Percentiles rank a stretch among this genome's conserved stretches.
Evolutionary conservation across 106 monocot species (phyloP).

Genomic region (Apostasia ramifera): DNA sequence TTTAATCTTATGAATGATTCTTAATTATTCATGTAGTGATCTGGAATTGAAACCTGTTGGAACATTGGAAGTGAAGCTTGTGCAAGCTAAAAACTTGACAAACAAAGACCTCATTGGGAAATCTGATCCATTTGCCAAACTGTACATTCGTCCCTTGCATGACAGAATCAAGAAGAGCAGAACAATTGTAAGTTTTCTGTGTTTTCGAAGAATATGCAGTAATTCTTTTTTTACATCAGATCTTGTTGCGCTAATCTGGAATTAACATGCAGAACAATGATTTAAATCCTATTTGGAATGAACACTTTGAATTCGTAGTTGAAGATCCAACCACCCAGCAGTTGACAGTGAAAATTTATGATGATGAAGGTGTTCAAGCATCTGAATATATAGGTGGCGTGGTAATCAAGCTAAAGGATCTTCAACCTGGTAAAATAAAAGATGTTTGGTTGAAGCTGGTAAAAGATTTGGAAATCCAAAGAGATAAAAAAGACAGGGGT

Average conservation of each 20-base stretch:
- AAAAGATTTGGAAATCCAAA: slow-evolving; percentile 89
- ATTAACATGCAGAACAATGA: slow-evolving; percentile 75
- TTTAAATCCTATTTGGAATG: slow-evolving; percentile 97
- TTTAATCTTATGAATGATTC: not conserved
- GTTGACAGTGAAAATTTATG: slow-evolving; percentile 78
- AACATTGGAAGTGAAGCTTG: slow-evolving; percentile 80
- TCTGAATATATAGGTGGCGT: slow-evolving; percentile 82
- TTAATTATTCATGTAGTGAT: slow-evolving; percentile 35
- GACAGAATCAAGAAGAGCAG: slow-evolving; percentile 85
- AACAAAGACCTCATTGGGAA: slow-evolving; percentile 97
- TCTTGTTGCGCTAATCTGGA: not conserved
- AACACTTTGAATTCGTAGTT: slow-evolving; percentile 84
- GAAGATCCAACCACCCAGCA: slow-evolving; percentile 86
- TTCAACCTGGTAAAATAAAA: slow-evolving; percentile 89
- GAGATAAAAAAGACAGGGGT: slow-evolving; percentile 79
- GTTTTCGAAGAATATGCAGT: not conserved
- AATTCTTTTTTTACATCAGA: not conserved
- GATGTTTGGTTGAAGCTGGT: slow-evolving; percentile 86
- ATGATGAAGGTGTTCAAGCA: slow-evolving; percentile 90
- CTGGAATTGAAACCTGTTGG: slow-evolving; percentile 90
- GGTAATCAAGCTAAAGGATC: slow-evolving; percentile 48
- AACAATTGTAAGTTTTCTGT: slow-evolving; percentile 62
- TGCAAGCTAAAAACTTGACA: slow-evolving; percentile 70
- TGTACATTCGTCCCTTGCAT: slow-evolving; percentile 72
- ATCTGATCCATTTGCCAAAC: slow-evolving; percentile 84